Base-by-base conservation (phyloP, 78 protist species). In the Polysphondylium violaceum region DNA sequence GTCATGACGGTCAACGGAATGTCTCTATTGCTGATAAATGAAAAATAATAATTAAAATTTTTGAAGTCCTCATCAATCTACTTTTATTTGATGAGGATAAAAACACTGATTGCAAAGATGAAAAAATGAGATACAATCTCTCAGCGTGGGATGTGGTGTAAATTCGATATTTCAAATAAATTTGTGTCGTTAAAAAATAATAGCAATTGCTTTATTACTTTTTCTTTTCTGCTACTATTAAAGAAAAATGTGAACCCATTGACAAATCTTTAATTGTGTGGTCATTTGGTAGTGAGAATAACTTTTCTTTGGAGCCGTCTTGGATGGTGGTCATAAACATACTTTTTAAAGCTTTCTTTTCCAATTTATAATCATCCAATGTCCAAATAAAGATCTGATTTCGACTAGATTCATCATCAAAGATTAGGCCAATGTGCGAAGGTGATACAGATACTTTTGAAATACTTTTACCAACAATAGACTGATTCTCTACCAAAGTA, bases 341-440 rank as follows among this genome's bases (percentile, higher is more conserved):
- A 17, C 29, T 19, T 67, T 50, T 72, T 55, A 36, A 14, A 40
- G 1, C 11, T 25, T 36, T 40, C 31, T 33, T 31, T 17, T 33
- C 73, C 43, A 35, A 67, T 8, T 19, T 47, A 25, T 27, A 79
- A 79, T 79, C 65, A 58, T 9, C 69, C 3, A 79, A 23, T 67
- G 75, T 44, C 88, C 88, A 79, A 17, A 79, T 33, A 79, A 53
- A 67, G 19, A 79, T 6, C 50, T 77, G 50, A 53, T 77, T 77
- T 27, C 56, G 51, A 7, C 35, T 17, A 21, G 14, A 33, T 33
- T 47, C n/a, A n/a, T n/a, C 12, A 17, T 31, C 68, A 19, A 79
- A 72, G 2, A 58, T 65, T 0, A 79, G 77, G 14, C 75, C 88
- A 7, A 43, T 33, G 53, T 79, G 88, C 11, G 88, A 67, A 31